Evolutionary conservation across 106 monocot species (phyloP).

Genomic region (Gastrodia elata): DNA sequence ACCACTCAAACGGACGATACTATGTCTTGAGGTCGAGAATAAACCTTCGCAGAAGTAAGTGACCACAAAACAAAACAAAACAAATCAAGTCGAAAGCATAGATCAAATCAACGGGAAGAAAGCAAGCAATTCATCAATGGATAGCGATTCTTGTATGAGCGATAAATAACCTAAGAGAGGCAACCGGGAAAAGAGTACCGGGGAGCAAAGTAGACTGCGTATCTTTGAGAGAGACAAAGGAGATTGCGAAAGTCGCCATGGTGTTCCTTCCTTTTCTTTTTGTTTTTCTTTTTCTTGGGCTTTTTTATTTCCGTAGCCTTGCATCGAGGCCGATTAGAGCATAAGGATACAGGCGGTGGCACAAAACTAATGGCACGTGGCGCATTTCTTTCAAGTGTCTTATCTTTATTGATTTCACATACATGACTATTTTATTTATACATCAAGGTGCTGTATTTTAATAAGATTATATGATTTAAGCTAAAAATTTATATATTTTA

Average conservation of each 20-base stretch:
- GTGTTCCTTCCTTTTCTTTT: not conserved
- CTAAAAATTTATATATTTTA: too few relatives aligned
- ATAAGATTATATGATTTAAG: too few relatives aligned
- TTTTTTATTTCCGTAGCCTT: too few relatives aligned
- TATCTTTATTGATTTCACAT: too few relatives aligned
- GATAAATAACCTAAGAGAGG: not conserved
- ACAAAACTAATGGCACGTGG: too few relatives aligned
- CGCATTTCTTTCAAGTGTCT: too few relatives aligned
- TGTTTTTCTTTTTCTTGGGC: too few relatives aligned
- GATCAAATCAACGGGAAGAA: not conserved
- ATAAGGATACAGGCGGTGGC: too few relatives aligned
- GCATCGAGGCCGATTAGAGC: too few relatives aligned
- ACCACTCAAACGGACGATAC: not conserved
- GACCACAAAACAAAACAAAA: not conserved
- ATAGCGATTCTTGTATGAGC: not conserved
- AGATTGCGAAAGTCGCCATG: conserved; percentile 5
- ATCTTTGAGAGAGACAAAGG: not conserved
- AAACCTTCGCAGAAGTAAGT: not conserved
- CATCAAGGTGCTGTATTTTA: too few relatives aligned
- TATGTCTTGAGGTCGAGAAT: not conserved
- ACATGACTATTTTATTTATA: too few relatives aligned
- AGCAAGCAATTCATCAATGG: not conserved
- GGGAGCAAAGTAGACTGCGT: not conserved
- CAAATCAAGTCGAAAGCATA: not conserved
- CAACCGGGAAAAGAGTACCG: not conserved